phyloP scores from a whole-genome alignment of 1,139 yeast species.

The Zygosaccharomyces pseudobailii region DNA sequence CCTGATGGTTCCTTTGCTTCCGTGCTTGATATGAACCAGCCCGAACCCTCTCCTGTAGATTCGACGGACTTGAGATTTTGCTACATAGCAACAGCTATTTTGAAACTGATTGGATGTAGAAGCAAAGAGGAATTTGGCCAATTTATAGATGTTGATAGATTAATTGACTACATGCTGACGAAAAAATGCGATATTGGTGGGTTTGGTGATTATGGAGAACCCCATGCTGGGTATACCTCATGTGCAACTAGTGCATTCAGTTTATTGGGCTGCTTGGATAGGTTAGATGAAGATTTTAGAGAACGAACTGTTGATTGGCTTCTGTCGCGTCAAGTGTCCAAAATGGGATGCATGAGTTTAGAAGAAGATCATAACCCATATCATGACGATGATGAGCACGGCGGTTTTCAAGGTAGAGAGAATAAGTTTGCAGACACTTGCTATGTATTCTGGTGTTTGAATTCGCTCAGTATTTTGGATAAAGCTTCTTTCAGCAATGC shows the following conservation, averaged over 20 bases:
- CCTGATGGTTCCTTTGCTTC: slow-evolving; percentile 54
- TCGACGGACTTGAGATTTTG: slow-evolving; percentile 71
- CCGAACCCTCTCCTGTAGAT: slow-evolving; percentile 43
- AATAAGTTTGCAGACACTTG: slow-evolving; percentile 88
- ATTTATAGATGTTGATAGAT: slow-evolving; percentile 43
- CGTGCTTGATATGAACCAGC: slow-evolving; percentile 38
- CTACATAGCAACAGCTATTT: slow-evolving; percentile 66
- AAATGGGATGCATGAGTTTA: slow-evolving; percentile 27
- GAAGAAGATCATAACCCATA: slow-evolving; percentile 27
- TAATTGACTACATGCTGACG: slow-evolving; percentile 41
- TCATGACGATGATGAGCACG: slow-evolving; percentile 40
- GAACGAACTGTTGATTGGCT: slow-evolving; percentile 52
- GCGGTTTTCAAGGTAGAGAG: slow-evolving; percentile 86
- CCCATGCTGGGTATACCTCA: slow-evolving; percentile 85
- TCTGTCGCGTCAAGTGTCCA: slow-evolving; percentile 54
- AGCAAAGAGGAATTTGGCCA: slow-evolving; percentile 19
- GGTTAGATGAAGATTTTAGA: slow-evolving; percentile 17
- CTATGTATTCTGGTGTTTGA: slow-evolving; percentile 85
- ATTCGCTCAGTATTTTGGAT: slow-evolving; percentile 44
- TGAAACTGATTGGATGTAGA: slow-evolving; percentile 45
- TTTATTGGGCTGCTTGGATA: slow-evolving; percentile 38
- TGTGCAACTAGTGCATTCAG: slow-evolving; percentile 71
- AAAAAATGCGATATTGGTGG: slow-evolving; percentile 66
- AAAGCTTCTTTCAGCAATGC: slow-evolving; percentile 26
- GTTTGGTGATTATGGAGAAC: slow-evolving; percentile 54